Evolutionary conservation across 441 rosid genomes (phyloP).

Genomic region (Codiaeum variegatum): DNA sequence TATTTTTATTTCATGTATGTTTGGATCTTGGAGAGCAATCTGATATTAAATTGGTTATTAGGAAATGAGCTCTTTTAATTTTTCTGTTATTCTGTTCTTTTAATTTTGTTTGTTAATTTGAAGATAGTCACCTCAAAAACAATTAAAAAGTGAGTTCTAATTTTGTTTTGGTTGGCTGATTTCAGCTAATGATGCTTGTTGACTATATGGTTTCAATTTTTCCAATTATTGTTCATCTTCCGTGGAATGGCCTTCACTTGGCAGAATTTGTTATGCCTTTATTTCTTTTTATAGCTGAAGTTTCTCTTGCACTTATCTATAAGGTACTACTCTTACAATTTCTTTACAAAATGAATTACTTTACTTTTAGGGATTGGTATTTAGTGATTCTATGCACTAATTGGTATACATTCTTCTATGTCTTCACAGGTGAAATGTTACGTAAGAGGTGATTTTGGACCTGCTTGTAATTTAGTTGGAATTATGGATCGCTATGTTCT

Average conservation of each 20-base stretch:
- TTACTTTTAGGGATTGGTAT: not conserved
- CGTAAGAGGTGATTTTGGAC: slow-evolving; percentile 34
- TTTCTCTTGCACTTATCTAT: slow-evolving; percentile 33
- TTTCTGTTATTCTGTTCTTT: too few relatives aligned
- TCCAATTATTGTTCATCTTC: slow-evolving; percentile 31
- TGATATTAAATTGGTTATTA: too few relatives aligned
- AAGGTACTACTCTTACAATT: slow-evolving; percentile 13
- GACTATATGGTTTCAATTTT: slow-evolving; percentile 32
- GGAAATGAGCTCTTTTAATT: too few relatives aligned
- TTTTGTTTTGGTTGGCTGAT: not conserved
- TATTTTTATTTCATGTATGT: too few relatives aligned
- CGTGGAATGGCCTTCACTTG: slow-evolving; percentile 32
- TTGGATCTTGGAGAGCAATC: too few relatives aligned
- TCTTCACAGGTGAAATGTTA: slow-evolving; percentile 27
- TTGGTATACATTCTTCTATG: not conserved
- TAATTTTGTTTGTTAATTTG: too few relatives aligned
- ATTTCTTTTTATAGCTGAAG: slow-evolving; percentile 32
- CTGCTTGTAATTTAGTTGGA: slow-evolving; percentile 33
- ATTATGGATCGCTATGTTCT: slow-evolving; percentile 33
- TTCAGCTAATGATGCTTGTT: slow-evolving; percentile 34
- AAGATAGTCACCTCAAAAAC: too few relatives aligned
- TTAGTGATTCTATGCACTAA: not conserved
- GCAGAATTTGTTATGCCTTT: slow-evolving; percentile 37
- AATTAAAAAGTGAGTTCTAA: too few relatives aligned
- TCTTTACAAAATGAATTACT: not conserved